Conservation (phyloP, 148 eudicot genomes). For the Dianthus caryophyllus region DNA sequence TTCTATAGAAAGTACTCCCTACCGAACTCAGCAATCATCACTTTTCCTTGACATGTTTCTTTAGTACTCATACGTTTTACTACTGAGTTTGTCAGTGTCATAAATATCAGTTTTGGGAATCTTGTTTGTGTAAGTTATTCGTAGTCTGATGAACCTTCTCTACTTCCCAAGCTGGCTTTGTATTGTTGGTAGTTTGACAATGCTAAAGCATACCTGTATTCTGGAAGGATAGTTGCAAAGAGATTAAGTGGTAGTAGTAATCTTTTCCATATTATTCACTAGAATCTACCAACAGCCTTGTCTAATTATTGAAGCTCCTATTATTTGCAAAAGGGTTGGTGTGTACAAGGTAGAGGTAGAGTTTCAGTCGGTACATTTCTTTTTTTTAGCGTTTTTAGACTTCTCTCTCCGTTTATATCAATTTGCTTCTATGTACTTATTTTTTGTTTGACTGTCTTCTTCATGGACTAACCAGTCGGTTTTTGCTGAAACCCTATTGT, state of each 20-base stretch:
- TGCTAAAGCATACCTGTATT: not conserved
- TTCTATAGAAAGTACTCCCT: not conserved
- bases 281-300: not conserved
- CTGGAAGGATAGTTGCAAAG: not conserved
- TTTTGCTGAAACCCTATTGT: conserved; percentile 2
- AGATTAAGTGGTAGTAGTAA: not conserved
- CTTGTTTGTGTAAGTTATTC: not conserved
- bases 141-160: not conserved
- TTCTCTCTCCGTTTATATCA: not conserved
- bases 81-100: not conserved
- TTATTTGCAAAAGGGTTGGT: not conserved
- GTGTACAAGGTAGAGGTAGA: not conserved
- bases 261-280: not conserved
- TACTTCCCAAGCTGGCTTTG: not conserved
- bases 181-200: not conserved
- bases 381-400: not conserved
- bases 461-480: not conserved
- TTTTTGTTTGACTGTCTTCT: not conserved
- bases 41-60: not conserved
- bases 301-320: not conserved
- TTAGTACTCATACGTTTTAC: not conserved
- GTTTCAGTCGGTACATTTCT: not conserved
- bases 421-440: not conserved
- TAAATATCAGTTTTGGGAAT: not conserved
- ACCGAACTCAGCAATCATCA: not conserved